Evolutionary conservation across 1,284 basidiomycete species (phyloP).

Genomic region (Austroboletus olivaceoglutinosus): DNA sequence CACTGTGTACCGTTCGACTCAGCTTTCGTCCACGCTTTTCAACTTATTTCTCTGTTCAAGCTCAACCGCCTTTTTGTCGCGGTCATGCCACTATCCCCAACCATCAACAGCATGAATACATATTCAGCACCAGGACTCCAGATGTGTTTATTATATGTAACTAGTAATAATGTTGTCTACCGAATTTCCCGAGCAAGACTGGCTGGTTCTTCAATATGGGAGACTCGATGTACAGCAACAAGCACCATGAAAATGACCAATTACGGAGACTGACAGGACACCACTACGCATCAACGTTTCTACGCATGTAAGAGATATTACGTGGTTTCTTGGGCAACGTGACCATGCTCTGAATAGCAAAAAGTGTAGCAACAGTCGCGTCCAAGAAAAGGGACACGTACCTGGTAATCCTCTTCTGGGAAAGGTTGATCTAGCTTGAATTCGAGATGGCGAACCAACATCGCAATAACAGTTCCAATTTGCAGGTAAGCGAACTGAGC

Average conservation of each 20-base stretch:
- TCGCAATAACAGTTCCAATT: constrained; percentile 81
- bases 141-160: too few species aligned
- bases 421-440: constrained; percentile 66
- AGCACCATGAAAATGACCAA: not conserved
- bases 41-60: too few species aligned
- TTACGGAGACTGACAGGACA: not conserved
- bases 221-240: too few species aligned
- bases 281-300: constrained; percentile 32
- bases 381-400: constrained; percentile 43
- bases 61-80: too few species aligned
- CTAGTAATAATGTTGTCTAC: too few species aligned
- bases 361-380: not conserved
- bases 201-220: too few species aligned
- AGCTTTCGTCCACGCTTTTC: too few species aligned
- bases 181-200: too few species aligned
- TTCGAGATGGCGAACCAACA: constrained; percentile 77
- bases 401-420: constrained; percentile 88
- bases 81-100: too few species aligned
- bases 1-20: too few species aligned
- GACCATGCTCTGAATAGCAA: constrained; percentile 59
- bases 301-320: constrained; percentile 46
- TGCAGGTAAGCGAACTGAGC: constrained; percentile 92
- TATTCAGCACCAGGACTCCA: constrained; percentile 2
- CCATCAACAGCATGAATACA: too few species aligned
- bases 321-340: constrained; percentile 59